Evolutionary conservation across 306 rosid species (phyloP).

Genomic region (Quercus parvula): DNA sequence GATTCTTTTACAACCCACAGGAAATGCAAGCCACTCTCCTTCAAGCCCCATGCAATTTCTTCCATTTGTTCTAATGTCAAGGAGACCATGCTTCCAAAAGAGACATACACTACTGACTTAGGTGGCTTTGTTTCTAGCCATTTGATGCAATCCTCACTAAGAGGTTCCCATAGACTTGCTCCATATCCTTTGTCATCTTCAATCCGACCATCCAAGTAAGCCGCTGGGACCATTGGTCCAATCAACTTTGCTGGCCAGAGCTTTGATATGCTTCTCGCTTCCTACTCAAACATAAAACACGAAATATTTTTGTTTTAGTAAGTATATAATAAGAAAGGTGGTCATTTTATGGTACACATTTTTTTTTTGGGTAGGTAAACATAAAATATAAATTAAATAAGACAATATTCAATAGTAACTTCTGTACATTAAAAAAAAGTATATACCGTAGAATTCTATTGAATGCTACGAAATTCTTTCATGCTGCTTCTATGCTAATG

Average conservation of each 20-base stretch:
- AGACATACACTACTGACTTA: slow-evolving; percentile 38
- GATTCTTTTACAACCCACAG: slow-evolving; percentile 45
- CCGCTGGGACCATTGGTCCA: slow-evolving; percentile 56
- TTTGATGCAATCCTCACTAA: slow-evolving; percentile 31
- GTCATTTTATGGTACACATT: too few relatives aligned
- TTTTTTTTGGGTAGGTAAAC: too few relatives aligned
- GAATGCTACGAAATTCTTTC: background rate
- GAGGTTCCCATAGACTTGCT: slow-evolving; percentile 47
- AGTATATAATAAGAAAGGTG: too few relatives aligned
- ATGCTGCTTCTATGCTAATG: background rate
- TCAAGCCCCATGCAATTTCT: slow-evolving; percentile 38
- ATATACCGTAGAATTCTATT: too few relatives aligned
- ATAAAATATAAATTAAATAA: too few relatives aligned
- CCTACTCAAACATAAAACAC: slow-evolving; percentile 21
- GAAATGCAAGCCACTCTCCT: slow-evolving; percentile 34
- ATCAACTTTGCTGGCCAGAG: slow-evolving; percentile 41
- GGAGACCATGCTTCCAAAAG: slow-evolving; percentile 57
- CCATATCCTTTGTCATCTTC: slow-evolving; percentile 51
- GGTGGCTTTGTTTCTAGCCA: slow-evolving; percentile 42
- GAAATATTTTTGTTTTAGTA: too few relatives aligned
- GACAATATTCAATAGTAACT: too few relatives aligned
- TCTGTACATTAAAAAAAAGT: too few relatives aligned
- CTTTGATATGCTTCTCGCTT: slow-evolving; percentile 9
- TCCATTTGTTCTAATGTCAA: slow-evolving; percentile 31
- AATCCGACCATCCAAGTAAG: slow-evolving; percentile 43